Evolutionary conservation across 331 rosid species (phyloP).

Genomic region (Quercus lobata): DNA sequence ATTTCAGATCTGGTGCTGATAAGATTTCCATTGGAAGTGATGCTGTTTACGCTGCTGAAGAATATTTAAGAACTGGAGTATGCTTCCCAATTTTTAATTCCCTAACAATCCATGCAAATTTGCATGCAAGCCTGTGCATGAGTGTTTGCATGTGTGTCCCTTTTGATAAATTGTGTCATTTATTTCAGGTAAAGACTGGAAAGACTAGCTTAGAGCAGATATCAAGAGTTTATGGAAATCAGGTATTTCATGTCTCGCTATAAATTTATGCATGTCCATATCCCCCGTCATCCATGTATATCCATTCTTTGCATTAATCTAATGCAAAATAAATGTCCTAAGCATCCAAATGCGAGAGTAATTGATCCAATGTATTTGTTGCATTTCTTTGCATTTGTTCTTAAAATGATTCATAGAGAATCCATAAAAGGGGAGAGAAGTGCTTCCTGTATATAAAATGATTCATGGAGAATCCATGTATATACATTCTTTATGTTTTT

Average conservation of each 20-base stretch:
- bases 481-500: too few relatives aligned
- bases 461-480: too few relatives aligned
- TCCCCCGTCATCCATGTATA: not conserved
- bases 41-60: conserved; percentile 96
- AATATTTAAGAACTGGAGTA: conserved; percentile 84
- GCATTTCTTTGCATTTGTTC: not conserved
- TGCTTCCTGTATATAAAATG: not conserved
- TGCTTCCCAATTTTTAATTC: conserved; percentile 16
- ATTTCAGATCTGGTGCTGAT: conserved; percentile 98
- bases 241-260: conserved; percentile 43
- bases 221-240: conserved; percentile 92
- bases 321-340: not conserved
- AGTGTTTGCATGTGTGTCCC: not conserved
- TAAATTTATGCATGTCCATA: conserved; percentile 1
- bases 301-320: not conserved
- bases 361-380: not conserved
- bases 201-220: conserved; percentile 95
- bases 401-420: not conserved
- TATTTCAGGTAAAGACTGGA: conserved; percentile 68
- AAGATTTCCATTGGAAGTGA: conserved; percentile 98
- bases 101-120: not conserved
- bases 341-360: not conserved
- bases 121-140: not conserved
- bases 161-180: conserved; percentile 25
- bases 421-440: not conserved